Evolutionary conservation across 805 yeast species (phyloP).

Genomic region (Candida krabiensis): DNA sequence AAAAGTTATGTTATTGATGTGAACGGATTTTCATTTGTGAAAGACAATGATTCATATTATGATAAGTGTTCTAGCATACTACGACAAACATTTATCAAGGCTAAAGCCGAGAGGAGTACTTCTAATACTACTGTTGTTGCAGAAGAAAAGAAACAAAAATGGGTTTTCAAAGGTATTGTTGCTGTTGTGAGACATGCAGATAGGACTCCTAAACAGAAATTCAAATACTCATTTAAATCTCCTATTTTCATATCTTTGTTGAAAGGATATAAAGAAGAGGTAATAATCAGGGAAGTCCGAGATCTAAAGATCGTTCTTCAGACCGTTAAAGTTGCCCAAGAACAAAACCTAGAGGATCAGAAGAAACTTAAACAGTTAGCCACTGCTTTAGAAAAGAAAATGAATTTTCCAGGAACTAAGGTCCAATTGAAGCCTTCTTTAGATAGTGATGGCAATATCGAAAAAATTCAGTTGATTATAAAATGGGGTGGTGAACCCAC

Average conservation of each 20-base stretch:
- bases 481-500: constrained; percentile 99
- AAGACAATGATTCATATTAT: constrained; percentile 84
- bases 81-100: constrained; percentile 69
- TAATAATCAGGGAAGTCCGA: constrained; percentile 85
- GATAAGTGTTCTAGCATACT: constrained; percentile 79
- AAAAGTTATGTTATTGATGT: constrained; percentile 93
- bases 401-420: constrained; percentile 93
- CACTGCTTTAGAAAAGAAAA: constrained; percentile 83
- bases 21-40: constrained; percentile 96
- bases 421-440: constrained; percentile 91
- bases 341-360: constrained; percentile 75
- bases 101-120: constrained; percentile 48
- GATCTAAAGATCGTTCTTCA: constrained; percentile 84
- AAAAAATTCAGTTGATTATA: constrained; percentile 91
- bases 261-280: constrained; percentile 95
- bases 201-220: constrained; percentile 97
- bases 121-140: constrained; percentile 36
- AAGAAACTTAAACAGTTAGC: constrained; percentile 74
- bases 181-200: constrained; percentile 95
- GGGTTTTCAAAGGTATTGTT: constrained; percentile 95
- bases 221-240: constrained; percentile 90
- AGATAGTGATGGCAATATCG: constrained; percentile 65
- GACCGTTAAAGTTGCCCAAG: constrained; percentile 80
- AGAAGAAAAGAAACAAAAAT: constrained; percentile 77
- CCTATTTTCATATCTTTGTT: constrained; percentile 81